These are phyloP conservation scores for Daldinia grandis DNA, from an alignment of 495 filamentous ascomycete genomes.

Conservation along the genomic window DNA sequence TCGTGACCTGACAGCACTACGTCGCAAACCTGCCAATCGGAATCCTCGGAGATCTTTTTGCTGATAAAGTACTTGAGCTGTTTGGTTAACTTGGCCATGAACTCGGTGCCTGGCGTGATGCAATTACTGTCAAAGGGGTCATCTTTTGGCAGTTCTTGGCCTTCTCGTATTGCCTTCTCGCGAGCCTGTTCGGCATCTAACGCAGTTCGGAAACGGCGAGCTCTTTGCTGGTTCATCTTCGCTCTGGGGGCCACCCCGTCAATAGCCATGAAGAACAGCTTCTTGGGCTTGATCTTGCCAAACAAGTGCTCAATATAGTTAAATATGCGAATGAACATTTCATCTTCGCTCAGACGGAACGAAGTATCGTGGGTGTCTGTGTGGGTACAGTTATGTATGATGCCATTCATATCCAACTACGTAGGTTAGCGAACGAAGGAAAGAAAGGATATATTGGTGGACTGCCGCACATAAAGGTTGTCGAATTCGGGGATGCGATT, in stretches of 20 bases:
- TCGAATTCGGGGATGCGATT: slow-evolving; percentile 99
- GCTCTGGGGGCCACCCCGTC: slow-evolving; percentile 97
- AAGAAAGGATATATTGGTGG: slow-evolving; percentile 6
- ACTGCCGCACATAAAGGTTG: slow-evolving; percentile 78
- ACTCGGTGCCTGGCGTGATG: slow-evolving; percentile 96
- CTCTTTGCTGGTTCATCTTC: slow-evolving; percentile 99
- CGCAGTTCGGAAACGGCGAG: slow-evolving; percentile 93
- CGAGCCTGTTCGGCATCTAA: slow-evolving; percentile 87
- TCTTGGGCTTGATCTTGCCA: slow-evolving; percentile 97
- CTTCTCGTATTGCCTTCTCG: slow-evolving; percentile 88
- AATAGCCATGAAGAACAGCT: slow-evolving; percentile 99
- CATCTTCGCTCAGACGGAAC: slow-evolving; percentile 93
- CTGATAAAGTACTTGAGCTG: slow-evolving; percentile 98
- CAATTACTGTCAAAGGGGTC: slow-evolving; percentile 98
- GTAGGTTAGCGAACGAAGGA: slow-evolving; percentile 37
- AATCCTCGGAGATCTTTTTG: slow-evolving; percentile 97
- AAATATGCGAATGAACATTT: slow-evolving; percentile 99
- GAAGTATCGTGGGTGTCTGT: slow-evolving; percentile 85
- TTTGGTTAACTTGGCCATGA: slow-evolving; percentile 93
- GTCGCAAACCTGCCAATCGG: slow-evolving; percentile 95
- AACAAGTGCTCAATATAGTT: slow-evolving; percentile 99
- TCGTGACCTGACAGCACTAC: slow-evolving; percentile 97
- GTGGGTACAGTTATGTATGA: slow-evolving; percentile 99
- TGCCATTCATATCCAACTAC: slow-evolving; percentile 96
- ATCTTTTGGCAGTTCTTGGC: slow-evolving; percentile 91